Percentiles rank a stretch among this genome's conserved stretches.
phyloP scores from a whole-genome alignment of 371 early-diverging fungal genomes.

The Rhizopus sp. region DNA sequence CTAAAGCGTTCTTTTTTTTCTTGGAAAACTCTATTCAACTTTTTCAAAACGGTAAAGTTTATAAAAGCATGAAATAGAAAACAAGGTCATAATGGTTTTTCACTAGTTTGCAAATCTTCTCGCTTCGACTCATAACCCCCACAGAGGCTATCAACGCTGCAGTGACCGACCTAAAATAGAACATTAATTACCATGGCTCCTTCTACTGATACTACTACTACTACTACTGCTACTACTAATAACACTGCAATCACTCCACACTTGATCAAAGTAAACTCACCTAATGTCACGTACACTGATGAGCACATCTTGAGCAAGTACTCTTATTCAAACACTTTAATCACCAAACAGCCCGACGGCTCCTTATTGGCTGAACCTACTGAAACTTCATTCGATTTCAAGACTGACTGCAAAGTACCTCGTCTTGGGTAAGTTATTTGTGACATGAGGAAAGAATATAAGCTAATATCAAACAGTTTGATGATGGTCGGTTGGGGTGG shows the following conservation, averaged over 20 bases:
- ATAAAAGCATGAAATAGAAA: background rate
- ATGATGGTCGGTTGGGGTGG: constrained; percentile 99
- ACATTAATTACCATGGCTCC: constrained; percentile 24
- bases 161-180: constrained; percentile 59
- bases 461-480: constrained; percentile 59
- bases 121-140: constrained; percentile 85
- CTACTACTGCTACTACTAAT: constrained; percentile 29
- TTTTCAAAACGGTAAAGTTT: constrained; percentile 40
- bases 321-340: constrained; percentile 84
- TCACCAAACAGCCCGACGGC: constrained; percentile 69
- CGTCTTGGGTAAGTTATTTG: constrained; percentile 68
- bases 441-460: background rate
- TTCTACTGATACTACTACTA: constrained; percentile 22
- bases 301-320: constrained; percentile 83
- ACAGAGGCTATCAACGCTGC: constrained; percentile 75
- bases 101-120: constrained; percentile 81
- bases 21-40: constrained; percentile 18
- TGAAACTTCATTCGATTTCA: constrained; percentile 86
- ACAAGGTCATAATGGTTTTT: background rate
- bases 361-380: constrained; percentile 78
- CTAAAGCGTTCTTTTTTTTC: constrained; percentile 6
- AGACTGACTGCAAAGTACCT: constrained; percentile 82
- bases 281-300: constrained; percentile 86
- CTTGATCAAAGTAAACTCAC: constrained; percentile 83
- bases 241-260: constrained; percentile 40